phyloP scores from a whole-genome alignment of 2,329 filamentous ascomycete genomes.

The Cytospora piceae region DNA sequence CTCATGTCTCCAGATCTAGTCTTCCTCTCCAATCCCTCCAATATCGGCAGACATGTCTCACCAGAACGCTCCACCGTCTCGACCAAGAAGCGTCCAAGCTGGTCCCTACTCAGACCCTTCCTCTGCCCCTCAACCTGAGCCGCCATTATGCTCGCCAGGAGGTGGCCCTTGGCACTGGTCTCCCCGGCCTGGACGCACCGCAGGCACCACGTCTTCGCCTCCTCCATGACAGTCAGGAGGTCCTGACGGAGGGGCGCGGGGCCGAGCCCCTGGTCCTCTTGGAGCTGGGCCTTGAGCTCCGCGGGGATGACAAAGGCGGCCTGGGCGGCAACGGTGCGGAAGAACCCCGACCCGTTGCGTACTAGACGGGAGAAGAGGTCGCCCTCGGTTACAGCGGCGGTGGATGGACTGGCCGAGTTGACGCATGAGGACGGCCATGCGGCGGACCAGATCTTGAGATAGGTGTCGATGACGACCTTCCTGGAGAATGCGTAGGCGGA shows the following conservation, averaged over 20 bases:
- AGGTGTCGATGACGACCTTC: slow-evolving; percentile 44
- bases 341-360: slow-evolving; percentile 47
- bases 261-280: slow-evolving; percentile 43
- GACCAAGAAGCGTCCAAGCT: slow-evolving; percentile 40
- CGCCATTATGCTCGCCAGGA: slow-evolving; percentile 41
- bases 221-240: slow-evolving; percentile 39
- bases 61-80: slow-evolving; percentile 36
- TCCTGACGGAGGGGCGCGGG: slow-evolving; percentile 40
- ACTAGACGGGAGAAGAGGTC: slow-evolving; percentile 45
- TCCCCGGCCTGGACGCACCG: slow-evolving; percentile 46
- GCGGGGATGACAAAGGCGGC: slow-evolving; percentile 48
- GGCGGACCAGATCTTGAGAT: slow-evolving; percentile 39
- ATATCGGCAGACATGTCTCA: slow-evolving; percentile 38
- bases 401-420: slow-evolving; percentile 21
- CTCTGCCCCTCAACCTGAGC: slow-evolving; percentile 44
- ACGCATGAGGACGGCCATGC: slow-evolving; percentile 21
- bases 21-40: slow-evolving; percentile 40
- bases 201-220: slow-evolving; percentile 39
- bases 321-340: slow-evolving; percentile 47
- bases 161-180: slow-evolving; percentile 48
- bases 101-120: slow-evolving; percentile 35
- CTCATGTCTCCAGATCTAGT: slow-evolving; percentile 17
- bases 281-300: slow-evolving; percentile 51
- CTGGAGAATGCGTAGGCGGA: slow-evolving; percentile 54
- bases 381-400: slow-evolving; percentile 16